Conservation (phyloP, 176 grass and related monocot genomes). For the Melocanna baccifera region DNA sequence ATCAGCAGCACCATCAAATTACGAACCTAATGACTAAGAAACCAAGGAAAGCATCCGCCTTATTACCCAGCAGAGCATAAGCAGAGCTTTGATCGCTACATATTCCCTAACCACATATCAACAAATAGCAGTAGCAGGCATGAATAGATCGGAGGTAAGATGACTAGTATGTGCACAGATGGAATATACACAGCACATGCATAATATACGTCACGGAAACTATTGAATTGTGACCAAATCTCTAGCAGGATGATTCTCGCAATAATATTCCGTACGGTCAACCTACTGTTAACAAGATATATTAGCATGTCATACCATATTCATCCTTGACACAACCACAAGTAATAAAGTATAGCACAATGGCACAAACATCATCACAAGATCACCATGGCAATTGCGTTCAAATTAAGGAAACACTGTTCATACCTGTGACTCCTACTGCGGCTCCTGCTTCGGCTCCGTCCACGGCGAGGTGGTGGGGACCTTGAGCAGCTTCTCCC, state of each 20-base stretch:
- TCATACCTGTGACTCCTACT: conserved; percentile 49
- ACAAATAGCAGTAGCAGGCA: background rate
- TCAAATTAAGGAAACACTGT: background rate
- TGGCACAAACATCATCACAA: background rate
- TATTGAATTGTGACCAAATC: background rate
- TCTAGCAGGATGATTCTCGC: background rate
- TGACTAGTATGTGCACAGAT: background rate
- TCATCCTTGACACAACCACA: background rate
- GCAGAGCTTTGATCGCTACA: background rate
- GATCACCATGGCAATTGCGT: background rate
- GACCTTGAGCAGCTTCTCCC: conserved; percentile 60
- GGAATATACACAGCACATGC: background rate
- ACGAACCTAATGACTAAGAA: background rate
- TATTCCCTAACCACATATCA: background rate
- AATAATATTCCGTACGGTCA: background rate
- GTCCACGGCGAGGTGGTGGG: conserved; percentile 43
- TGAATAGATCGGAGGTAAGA: background rate
- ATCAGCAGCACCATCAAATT: background rate
- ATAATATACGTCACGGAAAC: background rate
- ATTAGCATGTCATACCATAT: background rate
- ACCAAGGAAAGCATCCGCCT: background rate
- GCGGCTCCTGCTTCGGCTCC: conserved; percentile 38
- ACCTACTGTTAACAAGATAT: background rate
- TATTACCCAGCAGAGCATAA: background rate
- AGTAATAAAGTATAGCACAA: background rate